Evolutionary conservation across 495 filamentous ascomycete species (phyloP), one percentile per base, ranked within the genome.

Genomic region (Tricharina praecox): DNA sequence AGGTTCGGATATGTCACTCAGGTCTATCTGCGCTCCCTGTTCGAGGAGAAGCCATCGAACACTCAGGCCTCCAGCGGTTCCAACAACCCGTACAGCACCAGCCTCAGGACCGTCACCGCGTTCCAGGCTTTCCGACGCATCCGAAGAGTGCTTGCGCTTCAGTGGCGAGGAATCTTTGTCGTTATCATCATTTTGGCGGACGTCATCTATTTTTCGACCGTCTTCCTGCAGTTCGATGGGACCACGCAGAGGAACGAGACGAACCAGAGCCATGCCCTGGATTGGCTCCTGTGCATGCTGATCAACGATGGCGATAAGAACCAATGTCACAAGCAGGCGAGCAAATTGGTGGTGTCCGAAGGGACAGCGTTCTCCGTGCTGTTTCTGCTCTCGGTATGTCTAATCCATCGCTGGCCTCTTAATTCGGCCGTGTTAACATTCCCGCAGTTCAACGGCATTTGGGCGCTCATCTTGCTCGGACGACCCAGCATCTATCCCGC

Each of bases 1-100:
- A 93, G 84, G 1, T 92, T 97, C 59, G 79, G 68, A 23, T 96
- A 97, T 67, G 96, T 90, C 63, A 82, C 93, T 60, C 79, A 92
- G 53, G 81, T 97, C 48, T 97, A 97, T 59, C 68, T 97, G 56
- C 77, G 70, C 45, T 78, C 85, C 13, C 76, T 93, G 38, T 74
- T 88, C 55, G 74, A 81, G 56, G 77, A 84, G 60, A 77, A 76
- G 53, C 71, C 71, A 45, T 46, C 46, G 47, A 53, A 52, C 32
- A 53, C 44, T 67, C 75, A 26, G 76, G 19, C 77, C 3, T 81
- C 78, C 24, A 76, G 72, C 53, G 78, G 73, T 62, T 84, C 83
- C 9, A 74, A 69, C 11, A 66, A 90, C 16, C 85, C 81, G 1
- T 86, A 92, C 63, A 71, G 74, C 18, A 72, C 72, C 52, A 93